phyloP scores from a whole-genome alignment of 2,329 filamentous ascomycete species.

The Emmonsiellopsis sp. region DNA sequence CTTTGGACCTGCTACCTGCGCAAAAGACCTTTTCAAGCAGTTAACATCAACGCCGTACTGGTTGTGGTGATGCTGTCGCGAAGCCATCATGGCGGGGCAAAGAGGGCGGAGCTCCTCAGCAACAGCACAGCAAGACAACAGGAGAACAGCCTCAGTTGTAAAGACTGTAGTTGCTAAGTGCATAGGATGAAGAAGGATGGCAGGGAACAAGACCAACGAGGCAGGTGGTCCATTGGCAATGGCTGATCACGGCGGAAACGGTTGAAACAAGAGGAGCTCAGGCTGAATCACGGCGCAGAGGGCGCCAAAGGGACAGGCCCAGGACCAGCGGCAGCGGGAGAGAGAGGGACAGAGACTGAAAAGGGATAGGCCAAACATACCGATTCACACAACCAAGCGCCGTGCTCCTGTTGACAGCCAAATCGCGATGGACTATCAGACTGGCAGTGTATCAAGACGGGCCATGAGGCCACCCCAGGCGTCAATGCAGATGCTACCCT shows the following conservation, averaged over 20 bases:
- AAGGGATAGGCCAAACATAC: background rate
- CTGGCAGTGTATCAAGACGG: background rate
- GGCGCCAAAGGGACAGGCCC: background rate
- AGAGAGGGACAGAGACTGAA: background rate
- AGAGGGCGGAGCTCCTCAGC: too few relatives aligned
- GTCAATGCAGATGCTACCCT: background rate
- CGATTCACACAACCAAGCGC: background rate
- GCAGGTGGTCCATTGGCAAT: background rate
- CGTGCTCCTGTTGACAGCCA: background rate
- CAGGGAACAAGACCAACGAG: background rate
- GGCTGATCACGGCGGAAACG: background rate
- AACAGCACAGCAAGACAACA: too few relatives aligned
- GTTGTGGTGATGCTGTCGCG: background rate
- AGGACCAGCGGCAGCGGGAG: background rate
- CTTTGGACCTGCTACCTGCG: constrained; percentile 30
- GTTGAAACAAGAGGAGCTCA: background rate
- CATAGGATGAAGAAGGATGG: too few relatives aligned
- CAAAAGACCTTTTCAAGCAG: constrained; percentile 28
- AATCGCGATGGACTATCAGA: background rate
- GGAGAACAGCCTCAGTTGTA: too few relatives aligned
- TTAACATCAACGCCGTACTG: constrained; percentile 14
- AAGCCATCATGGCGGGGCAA: background rate
- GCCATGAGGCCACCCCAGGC: background rate
- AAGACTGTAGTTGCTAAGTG: too few relatives aligned
- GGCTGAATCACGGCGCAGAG: background rate